Evolutionary conservation across 768 basidiomycete genomes (phyloP).

Genomic region (Termitomyces sp.): DNA sequence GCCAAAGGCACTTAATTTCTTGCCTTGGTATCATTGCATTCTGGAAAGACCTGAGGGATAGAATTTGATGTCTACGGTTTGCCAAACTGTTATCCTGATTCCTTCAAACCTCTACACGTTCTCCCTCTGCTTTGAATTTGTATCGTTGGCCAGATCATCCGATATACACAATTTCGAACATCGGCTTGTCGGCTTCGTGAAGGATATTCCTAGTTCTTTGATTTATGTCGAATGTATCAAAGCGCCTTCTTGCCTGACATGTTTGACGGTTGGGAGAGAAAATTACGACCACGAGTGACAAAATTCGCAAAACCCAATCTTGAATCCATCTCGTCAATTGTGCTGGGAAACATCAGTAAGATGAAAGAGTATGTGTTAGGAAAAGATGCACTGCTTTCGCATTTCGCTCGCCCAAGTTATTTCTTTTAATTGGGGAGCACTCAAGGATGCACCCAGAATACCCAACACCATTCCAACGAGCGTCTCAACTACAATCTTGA

Average conservation of each 20-base stretch:
- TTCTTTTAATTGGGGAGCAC: conserved; percentile 64
- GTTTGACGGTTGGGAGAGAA: conserved; percentile 23
- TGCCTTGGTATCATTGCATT: not conserved
- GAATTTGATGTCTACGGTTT: not conserved
- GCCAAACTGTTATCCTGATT: not conserved
- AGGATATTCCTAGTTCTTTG: not conserved
- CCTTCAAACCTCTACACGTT: not conserved
- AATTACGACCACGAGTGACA: conserved; percentile 49
- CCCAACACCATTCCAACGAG: conserved; percentile 60
- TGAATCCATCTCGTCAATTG: conserved; percentile 74
- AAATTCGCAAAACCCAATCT: conserved; percentile 58
- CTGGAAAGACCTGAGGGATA: not conserved
- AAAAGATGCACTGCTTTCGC: conserved; percentile 58
- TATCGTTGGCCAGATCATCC: not conserved
- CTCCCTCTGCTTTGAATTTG: not conserved
- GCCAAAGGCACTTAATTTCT: conserved; percentile 28
- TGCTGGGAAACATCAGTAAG: conserved; percentile 30
- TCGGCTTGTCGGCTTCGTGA: not conserved
- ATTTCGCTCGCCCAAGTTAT: conserved; percentile 91
- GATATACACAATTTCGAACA: not conserved
- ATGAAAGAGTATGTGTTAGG: not conserved
- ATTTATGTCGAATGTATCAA: not conserved
- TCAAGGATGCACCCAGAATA: conserved; percentile 67
- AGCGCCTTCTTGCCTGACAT: not conserved
- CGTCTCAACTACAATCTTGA: conserved; percentile 64